Conservation (phyloP, 306 rosid genomes). For the Lotus japonicus region DNA sequence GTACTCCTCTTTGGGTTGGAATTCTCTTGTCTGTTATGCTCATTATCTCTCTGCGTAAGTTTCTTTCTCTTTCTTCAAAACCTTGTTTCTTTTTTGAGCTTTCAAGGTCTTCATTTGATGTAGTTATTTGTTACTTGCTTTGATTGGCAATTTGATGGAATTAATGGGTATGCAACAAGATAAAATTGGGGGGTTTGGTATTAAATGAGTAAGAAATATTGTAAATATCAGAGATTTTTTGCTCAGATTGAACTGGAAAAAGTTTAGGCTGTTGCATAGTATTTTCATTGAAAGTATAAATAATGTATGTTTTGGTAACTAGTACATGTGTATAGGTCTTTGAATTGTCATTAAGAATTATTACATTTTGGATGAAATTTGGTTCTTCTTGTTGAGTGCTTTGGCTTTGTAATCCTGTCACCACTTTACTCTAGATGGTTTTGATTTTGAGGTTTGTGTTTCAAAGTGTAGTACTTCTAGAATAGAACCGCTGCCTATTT, state of each 20-base stretch:
- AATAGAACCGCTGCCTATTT: neutral
- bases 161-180: neutral
- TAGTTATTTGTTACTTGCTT: slow-evolving; percentile 5
- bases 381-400: neutral
- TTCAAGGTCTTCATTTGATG: neutral
- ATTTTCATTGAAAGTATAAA: slow-evolving; percentile 4
- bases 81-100: neutral
- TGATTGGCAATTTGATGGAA: neutral
- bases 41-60: slow-evolving; percentile 77
- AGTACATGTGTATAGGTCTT: neutral
- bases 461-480: neutral
- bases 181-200: neutral
- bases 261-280: neutral
- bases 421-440: neutral
- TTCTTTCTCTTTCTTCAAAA: neutral
- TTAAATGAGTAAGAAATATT: neutral
- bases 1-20: slow-evolving; percentile 77
- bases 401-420: neutral
- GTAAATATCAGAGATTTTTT: slow-evolving; percentile 1
- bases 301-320: neutral
- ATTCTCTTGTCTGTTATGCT: slow-evolving; percentile 77
- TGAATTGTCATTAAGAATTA: neutral
- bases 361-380: neutral
- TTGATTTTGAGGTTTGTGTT: too few relatives aligned
- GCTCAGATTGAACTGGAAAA: neutral